A percentile compares a stretch with the other conserved stretches of the same genome.
Conservation (phyloP, 2,329 filamentous ascomycete genomes). For the Colletotrichum viniferum region DNA sequence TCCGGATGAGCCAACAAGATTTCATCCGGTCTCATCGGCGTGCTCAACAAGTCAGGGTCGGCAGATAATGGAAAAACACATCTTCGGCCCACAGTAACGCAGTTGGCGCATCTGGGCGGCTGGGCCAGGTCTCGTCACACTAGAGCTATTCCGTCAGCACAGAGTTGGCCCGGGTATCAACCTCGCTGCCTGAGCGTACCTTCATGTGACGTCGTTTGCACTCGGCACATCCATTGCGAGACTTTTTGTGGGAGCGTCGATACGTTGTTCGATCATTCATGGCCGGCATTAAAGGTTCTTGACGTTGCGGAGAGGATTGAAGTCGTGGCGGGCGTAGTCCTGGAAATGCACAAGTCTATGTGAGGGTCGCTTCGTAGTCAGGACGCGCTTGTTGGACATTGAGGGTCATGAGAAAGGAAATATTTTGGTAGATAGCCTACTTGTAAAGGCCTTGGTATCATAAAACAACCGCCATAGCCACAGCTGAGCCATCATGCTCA, state of each 20-base stretch:
- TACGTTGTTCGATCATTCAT: background rate
- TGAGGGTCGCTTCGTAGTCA: background rate
- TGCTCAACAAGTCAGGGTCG: background rate
- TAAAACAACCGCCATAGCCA: background rate
- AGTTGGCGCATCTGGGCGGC: constrained; percentile 31
- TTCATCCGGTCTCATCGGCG: background rate
- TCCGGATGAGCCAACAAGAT: background rate
- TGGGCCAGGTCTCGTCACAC: constrained; percentile 33
- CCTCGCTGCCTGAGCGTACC: constrained; percentile 14
- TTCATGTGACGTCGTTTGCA: constrained; percentile 37
- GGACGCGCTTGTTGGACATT: background rate
- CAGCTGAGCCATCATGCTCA: background rate
- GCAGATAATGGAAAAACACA: constrained; percentile 26
- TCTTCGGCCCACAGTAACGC: constrained; percentile 28
- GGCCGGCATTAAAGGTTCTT: background rate
- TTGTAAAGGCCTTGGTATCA: background rate
- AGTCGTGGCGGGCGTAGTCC: background rate
- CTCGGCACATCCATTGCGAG: constrained; percentile 32
- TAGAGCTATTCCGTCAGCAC: background rate
- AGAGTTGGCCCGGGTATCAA: background rate
- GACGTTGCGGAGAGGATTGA: background rate
- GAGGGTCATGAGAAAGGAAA: background rate
- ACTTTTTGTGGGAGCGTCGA: constrained; percentile 32
- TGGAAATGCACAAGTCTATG: background rate
- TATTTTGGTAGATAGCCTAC: background rate